Evolutionary conservation across 495 filamentous ascomycete genomes (phyloP), one percentile per base, ranked within the genome.

Genomic region (Penicillium desertorum): DNA sequence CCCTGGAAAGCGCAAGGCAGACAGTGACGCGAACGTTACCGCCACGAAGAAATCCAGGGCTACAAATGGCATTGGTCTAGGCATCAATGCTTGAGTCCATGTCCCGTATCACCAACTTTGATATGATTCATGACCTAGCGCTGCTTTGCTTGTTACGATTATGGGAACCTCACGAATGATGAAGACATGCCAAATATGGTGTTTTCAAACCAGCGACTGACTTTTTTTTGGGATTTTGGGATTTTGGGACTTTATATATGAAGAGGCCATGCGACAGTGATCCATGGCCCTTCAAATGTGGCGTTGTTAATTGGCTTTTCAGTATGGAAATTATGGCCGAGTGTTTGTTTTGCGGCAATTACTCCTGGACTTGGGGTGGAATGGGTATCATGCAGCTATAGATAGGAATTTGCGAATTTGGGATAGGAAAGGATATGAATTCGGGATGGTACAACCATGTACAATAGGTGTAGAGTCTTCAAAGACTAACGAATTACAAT

Each of bases 1-100:
- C 58, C 22, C 79, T 76, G 45, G 19, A 51, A 89, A 89, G 77
- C 80, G 86, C 46, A 86, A 84, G 68, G 79, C 78, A 51, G 79
- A 70, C 61, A 76, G 72, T 58, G 76, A 79, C 20, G 70, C 67
- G 29, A 67, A 70, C 25, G 64, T 68, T 36, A 72, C 72, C 59
- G 76, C 79, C 44, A 72, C 71, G n/a, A 89, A 89, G 74, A 88
- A 82, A 75, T 68, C 81, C 41, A 78, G 81, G 60, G 74, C 81
- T 51, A 79, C 71, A 46, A 72, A 76, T 14, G 71, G 71, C 44
- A 80, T 89, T 50, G 87, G 87, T 17, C 73, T 90, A 60, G 88
- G 88, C 43, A 89, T 89, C 62, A 69, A 74, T 37, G 66, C 69
- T 46, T 81, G 71, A 71, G 63, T 63, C 29, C 49, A 44, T 23